phyloP scores from a whole-genome alignment of 2,329 filamentous ascomycete species.

The Chaetomium olivaceum region DNA sequence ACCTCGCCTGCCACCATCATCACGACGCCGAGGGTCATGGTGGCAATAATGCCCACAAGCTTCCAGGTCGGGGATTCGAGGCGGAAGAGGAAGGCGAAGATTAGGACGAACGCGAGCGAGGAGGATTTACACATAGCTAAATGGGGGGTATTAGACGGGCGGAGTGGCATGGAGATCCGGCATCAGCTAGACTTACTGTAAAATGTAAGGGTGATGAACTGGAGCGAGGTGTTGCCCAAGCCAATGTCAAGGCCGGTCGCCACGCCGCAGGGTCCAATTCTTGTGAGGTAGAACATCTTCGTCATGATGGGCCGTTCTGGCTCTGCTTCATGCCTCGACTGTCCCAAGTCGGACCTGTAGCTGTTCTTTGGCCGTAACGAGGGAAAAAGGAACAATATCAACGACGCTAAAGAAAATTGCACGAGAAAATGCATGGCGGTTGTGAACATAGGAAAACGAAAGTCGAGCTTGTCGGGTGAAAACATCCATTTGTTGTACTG shows the following conservation, averaged over 20 bases:
- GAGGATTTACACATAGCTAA: conserved; percentile 97
- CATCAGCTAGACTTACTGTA: conserved; percentile 63
- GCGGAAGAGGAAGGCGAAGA: conserved; percentile 93
- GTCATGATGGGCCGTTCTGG: conserved; percentile 70
- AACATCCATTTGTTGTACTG: conserved; percentile 99
- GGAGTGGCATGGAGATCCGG: background rate
- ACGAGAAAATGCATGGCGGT: conserved; percentile 95
- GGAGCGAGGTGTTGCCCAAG: conserved; percentile 90
- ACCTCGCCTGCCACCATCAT: conserved; percentile 99
- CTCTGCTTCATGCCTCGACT: conserved; percentile 55
- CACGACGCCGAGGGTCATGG: conserved; percentile 90
- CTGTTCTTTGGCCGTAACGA: conserved; percentile 68
- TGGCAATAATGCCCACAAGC: conserved; percentile 80
- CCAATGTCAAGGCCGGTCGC: conserved; percentile 96
- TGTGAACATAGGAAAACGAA: conserved; percentile 92
- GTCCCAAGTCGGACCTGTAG: conserved; percentile 51
- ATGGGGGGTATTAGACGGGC: background rate
- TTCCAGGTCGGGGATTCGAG: conserved; percentile 85
- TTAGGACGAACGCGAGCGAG: conserved; percentile 86
- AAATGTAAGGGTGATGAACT: conserved; percentile 95
- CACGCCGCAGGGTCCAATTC: conserved; percentile 86
- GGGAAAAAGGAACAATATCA: conserved; percentile 81
- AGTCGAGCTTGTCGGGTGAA: conserved; percentile 78
- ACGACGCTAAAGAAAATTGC: conserved; percentile 77
- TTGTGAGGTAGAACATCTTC: conserved; percentile 85